Conservation (phyloP, 805 yeast genomes). For the Yamadazyma tumulicola region DNA sequence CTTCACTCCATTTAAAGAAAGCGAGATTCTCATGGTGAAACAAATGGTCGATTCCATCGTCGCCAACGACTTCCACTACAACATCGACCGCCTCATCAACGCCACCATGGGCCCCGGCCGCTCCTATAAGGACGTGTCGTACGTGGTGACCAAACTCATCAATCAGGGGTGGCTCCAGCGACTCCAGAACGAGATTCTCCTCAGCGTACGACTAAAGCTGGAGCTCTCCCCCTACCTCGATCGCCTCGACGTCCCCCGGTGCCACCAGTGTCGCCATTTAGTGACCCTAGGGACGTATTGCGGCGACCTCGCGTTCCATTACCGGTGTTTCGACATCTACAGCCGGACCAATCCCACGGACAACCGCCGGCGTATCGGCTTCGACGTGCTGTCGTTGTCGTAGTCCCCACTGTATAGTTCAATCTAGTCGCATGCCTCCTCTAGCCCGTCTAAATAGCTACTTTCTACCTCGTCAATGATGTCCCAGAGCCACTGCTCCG, state of each 20-base stretch:
- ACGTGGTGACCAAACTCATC: slow-evolving; percentile 7
- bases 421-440: slow-evolving; percentile 8
- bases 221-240: slow-evolving; percentile 46
- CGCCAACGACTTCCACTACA: slow-evolving; percentile 6
- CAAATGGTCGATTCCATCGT: slow-evolving; percentile 42
- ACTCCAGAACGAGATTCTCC: slow-evolving; percentile 18
- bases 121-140: slow-evolving; percentile 35
- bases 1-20: slow-evolving; percentile 30
- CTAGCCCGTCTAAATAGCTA: slow-evolving; percentile 47
- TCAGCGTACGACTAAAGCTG: slow-evolving; percentile 34
- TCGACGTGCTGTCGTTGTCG: background rate
- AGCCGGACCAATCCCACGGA: slow-evolving; percentile 21
- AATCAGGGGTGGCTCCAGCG: slow-evolving; percentile 11
- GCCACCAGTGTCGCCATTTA: slow-evolving; percentile 51
- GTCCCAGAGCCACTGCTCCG: slow-evolving; percentile 83
- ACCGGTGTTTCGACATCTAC: slow-evolving; percentile 43
- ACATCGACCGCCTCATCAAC: slow-evolving; percentile 6
- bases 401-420: background rate
- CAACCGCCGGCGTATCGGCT: slow-evolving; percentile 1
- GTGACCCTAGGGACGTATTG: slow-evolving; percentile 51
- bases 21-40: slow-evolving; percentile 42
- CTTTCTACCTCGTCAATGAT: slow-evolving; percentile 79
- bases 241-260: slow-evolving; percentile 23
- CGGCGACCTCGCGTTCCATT: slow-evolving; percentile 45
- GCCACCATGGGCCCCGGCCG: slow-evolving; percentile 13